Evolutionary conservation across 176 grass and related monocot species (phyloP).

Genomic region (Carex scoparia): DNA sequence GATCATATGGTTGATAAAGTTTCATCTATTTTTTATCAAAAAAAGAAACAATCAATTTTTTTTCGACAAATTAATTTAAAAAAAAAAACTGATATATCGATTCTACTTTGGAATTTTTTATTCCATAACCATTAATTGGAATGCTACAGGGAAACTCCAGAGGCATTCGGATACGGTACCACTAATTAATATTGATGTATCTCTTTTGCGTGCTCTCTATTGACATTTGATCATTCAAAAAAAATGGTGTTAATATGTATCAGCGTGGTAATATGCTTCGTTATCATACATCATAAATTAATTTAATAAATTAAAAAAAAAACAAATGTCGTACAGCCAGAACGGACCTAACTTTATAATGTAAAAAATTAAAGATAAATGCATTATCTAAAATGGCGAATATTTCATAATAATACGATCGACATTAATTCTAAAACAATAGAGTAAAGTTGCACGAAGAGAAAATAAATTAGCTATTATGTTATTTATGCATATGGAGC

Average conservation of each 20-base stretch:
- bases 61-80: too few species aligned
- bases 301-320: neutral
- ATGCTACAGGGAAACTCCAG: neutral
- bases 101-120: neutral
- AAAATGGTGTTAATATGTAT: neutral
- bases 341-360: neutral
- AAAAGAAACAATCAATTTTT: too few species aligned
- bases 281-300: neutral
- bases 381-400: neutral
- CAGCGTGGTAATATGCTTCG: neutral
- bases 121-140: neutral
- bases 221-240: neutral
- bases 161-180: neutral
- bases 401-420: neutral
- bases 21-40: too few species aligned
- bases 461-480: neutral
- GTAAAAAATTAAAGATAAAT: neutral
- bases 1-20: too few species aligned
- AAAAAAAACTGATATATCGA: neutral
- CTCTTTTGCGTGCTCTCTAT: neutral
- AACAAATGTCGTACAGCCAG: neutral
- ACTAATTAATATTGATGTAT: neutral
- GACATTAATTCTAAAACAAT: neutral
- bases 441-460: neutral
- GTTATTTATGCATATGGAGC: neutral